Evolutionary conservation across 2,329 filamentous ascomycete genomes (phyloP).

Genomic region (Apiospora saccharicola): DNA sequence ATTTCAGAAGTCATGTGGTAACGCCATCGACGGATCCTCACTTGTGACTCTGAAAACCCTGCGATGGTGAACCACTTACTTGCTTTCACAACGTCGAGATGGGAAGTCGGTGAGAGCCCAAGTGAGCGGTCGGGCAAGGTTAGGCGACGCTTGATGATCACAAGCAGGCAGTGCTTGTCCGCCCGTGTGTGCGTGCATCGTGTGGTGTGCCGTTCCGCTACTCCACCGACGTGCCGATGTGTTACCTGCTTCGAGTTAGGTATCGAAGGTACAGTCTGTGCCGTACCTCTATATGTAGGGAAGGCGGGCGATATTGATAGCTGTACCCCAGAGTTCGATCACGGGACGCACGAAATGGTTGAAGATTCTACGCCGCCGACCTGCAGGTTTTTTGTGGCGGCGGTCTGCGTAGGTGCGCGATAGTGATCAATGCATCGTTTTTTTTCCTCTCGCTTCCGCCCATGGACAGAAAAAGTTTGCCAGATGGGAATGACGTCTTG

Average conservation of each 20-base stretch:
- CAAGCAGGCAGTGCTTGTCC: conserved; percentile 3
- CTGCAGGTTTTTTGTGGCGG: not conserved
- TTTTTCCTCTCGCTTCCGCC: not conserved
- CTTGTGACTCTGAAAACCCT: not conserved
- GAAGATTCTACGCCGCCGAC: not conserved
- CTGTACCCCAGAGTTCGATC: not conserved
- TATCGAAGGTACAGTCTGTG: not conserved
- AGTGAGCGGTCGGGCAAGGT: conserved; percentile 11
- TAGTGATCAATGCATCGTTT: conserved; percentile 8
- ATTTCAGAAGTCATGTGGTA: conserved; percentile 16
- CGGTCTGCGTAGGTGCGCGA: not conserved
- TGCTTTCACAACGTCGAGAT: not conserved
- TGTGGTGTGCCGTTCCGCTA: conserved; percentile 8
- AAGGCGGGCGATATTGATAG: not conserved
- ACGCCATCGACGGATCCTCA: conserved; percentile 14
- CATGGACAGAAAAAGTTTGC: not conserved
- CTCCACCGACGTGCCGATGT: not conserved
- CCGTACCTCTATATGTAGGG: not conserved
- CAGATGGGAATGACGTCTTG: conserved; percentile 1
- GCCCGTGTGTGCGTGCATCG: not conserved
- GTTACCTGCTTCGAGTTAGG: not conserved
- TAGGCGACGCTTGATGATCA: conserved; percentile 15
- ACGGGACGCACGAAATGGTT: conserved; percentile 8
- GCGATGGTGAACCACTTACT: conserved; percentile 1
- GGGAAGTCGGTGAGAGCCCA: conserved; percentile 16